Evolutionary conservation across 306 rosid species (phyloP), one percentile per base, ranked within the genome.

Genomic region (Castanea sativa): DNA sequence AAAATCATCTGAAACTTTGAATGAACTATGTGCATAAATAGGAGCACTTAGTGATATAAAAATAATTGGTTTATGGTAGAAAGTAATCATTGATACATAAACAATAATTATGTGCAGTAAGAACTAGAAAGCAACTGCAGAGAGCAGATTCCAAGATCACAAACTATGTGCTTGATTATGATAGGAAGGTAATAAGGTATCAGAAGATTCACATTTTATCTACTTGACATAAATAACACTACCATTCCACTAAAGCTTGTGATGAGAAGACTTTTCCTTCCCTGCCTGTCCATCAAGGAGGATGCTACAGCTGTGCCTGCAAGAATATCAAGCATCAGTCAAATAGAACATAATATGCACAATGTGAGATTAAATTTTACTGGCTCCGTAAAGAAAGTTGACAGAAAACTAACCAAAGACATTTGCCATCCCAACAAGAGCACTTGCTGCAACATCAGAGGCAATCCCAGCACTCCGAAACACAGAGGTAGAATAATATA

Each of bases 371-470:
- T 57, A 72, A 56, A 38, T 23, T 20, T 56, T 74, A 78, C 43
- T 15, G 29, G 56, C 43, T 64, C 55, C 9, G 58, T 45, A 51
- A 67, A 64, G 11, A 77, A 75, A 43, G 35, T 75, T 29, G 30
- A 59, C 25, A 33, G 53, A 82, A 58, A 74, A 86, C 97, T 64
- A 73, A 92, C 98, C 97, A 19, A 94, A 91, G 73, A 94, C 98
- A 78, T 94, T 94, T 73, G 98, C 89, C 71, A 94, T 92, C 78
- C 97, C 98, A 86, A 92, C 97, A 25, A 94, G 92, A 76, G 97
- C 97, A 88, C 98, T 94, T 67, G 98, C 98, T 75, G 97, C 98
- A 78, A 94, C 93, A 79, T 94, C 98, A 71, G 98, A 94, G 80
- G 94, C 79, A 72, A 94, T 88, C 79, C 98, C 98, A 70, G 97